Conservation (phyloP, 2,329 filamentous ascomycete genomes). For the Didymella exigua region DNA sequence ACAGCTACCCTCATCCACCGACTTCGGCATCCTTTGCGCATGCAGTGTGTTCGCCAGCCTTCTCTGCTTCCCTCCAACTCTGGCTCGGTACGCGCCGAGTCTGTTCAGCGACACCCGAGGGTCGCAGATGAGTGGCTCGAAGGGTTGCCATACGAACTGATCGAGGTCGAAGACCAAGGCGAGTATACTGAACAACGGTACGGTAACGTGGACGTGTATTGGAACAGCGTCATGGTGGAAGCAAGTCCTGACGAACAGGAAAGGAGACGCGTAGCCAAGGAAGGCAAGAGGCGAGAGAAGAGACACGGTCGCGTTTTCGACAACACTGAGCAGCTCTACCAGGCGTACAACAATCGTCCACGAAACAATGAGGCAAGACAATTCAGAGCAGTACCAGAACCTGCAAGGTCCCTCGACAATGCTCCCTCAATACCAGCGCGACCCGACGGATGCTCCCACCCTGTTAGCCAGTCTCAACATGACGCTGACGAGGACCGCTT, state of each 20-base stretch:
- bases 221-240: constrained; percentile 29
- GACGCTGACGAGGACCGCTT: neutral
- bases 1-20: constrained; percentile 21
- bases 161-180: constrained; percentile 23
- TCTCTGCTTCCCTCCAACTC: neutral
- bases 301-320: neutral
- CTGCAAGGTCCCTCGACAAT: neutral
- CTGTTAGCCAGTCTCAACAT: neutral
- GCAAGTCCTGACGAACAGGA: constrained; percentile 11
- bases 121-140: constrained; percentile 10
- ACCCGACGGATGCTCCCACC: too few relatives aligned
- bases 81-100: neutral
- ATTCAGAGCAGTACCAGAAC: neutral
- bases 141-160: constrained; percentile 8
- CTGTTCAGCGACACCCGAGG: neutral
- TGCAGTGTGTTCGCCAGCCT: neutral
- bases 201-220: constrained; percentile 20
- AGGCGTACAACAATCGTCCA: neutral
- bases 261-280: neutral
- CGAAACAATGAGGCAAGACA: neutral
- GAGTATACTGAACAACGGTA: constrained; percentile 20
- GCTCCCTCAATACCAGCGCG: neutral
- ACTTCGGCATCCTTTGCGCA: constrained; percentile 20
- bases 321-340: neutral
- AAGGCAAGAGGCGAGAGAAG: neutral